Evolutionary conservation across 176 grass and related monocot genomes (phyloP).

Genomic region (Aegilops tauschii): DNA sequence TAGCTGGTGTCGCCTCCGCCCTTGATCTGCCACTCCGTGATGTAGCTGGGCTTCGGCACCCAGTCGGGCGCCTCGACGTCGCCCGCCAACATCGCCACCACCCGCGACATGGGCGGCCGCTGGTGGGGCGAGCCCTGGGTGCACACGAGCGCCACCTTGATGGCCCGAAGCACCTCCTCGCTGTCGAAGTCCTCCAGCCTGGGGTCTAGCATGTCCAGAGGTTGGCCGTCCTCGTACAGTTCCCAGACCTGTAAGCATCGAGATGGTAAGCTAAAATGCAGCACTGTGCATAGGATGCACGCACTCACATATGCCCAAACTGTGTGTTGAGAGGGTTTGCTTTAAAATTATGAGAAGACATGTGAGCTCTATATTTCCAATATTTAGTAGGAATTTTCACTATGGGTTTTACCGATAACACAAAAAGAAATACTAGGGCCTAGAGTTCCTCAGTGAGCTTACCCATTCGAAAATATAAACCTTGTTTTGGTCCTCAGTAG

Average conservation of each 20-base stretch:
- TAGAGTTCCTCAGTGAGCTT: background rate
- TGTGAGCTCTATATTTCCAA: background rate
- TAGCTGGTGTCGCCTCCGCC: slow-evolving; percentile 37
- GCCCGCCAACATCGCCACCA: slow-evolving; percentile 61
- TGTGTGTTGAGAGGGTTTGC: background rate
- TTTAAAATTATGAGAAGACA: background rate
- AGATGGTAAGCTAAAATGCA: no score
- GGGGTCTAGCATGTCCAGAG: slow-evolving; percentile 56
- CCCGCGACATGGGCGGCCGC: slow-evolving; percentile 75
- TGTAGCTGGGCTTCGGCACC: slow-evolving; percentile 59
- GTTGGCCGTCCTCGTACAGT: slow-evolving; percentile 50
- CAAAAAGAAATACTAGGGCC: background rate
- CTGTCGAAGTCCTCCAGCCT: slow-evolving; percentile 34
- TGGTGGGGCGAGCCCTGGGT: slow-evolving; percentile 59
- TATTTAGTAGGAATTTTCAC: background rate
- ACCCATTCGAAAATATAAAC: slow-evolving; percentile 18
- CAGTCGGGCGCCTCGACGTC: slow-evolving; percentile 38
- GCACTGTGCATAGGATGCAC: background rate
- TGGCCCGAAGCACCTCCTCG: slow-evolving; percentile 46
- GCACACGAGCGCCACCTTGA: slow-evolving; percentile 65
- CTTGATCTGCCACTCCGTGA: slow-evolving; percentile 71
- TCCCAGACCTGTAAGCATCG: slow-evolving; percentile 36
- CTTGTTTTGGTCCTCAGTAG: background rate
- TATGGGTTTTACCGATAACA: background rate
- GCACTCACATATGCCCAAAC: background rate